Evolutionary conservation across 495 filamentous ascomycete species (phyloP).

Genomic region (Monascus purpureus): DNA sequence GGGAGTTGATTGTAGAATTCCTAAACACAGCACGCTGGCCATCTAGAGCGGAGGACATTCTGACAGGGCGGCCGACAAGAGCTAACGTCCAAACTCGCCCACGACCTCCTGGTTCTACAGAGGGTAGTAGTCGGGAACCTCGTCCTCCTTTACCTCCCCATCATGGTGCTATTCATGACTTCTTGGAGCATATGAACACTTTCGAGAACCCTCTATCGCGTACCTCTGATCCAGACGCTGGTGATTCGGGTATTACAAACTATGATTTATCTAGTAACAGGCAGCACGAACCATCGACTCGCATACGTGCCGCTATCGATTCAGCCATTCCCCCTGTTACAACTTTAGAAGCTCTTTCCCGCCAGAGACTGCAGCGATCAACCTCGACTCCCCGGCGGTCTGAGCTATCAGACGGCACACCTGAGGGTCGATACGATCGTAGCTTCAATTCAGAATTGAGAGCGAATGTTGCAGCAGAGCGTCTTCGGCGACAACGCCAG

Average conservation of each 20-base stretch:
- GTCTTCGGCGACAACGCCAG: slow-evolving; percentile 28
- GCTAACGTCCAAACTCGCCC: slow-evolving; percentile 18
- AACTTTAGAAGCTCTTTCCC: slow-evolving; percentile 7
- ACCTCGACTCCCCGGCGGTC: slow-evolving; percentile 18
- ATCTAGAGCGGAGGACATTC: slow-evolving; percentile 20
- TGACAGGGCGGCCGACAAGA: slow-evolving; percentile 19
- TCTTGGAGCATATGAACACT: slow-evolving; percentile 12
- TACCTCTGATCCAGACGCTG: slow-evolving; percentile 10
- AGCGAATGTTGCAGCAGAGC: slow-evolving; percentile 27
- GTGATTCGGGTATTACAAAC: too few relatives aligned
- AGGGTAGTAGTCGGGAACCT: slow-evolving; percentile 26
- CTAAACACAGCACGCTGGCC: slow-evolving; percentile 33
- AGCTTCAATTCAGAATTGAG: slow-evolving; percentile 22
- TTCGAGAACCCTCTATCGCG: slow-evolving; percentile 17
- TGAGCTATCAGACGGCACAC: slow-evolving; percentile 13
- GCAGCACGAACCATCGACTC: slow-evolving; percentile 9
- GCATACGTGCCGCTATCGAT: slow-evolving; percentile 11
- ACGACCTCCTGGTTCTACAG: slow-evolving; percentile 19
- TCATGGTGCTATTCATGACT: slow-evolving; percentile 10
- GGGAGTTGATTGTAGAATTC: slow-evolving; percentile 45
- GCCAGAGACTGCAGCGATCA: slow-evolving; percentile 18
- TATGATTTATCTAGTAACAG: too few relatives aligned
- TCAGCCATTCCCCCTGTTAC: slow-evolving; percentile 9
- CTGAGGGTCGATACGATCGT: slow-evolving; percentile 19
- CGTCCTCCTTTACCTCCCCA: slow-evolving; percentile 23